Conservation (phyloP, 108 stramenopile species). For the Nitzschia sp. region DNA sequence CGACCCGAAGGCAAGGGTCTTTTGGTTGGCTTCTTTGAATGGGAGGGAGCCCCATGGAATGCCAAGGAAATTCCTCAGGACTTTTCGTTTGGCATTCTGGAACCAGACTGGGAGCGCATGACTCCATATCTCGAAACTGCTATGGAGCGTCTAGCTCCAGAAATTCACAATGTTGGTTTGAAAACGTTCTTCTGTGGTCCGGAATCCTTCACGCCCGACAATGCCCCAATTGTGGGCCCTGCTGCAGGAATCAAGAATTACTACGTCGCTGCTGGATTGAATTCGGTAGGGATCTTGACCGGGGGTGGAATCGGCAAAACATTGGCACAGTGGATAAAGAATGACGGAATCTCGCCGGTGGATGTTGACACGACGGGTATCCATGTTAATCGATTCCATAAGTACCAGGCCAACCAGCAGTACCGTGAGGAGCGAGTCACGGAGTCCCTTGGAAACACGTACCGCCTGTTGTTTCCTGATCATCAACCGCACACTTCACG, state of each 20-base stretch:
- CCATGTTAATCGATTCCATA: conserved; percentile 60
- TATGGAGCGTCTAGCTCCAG: conserved; percentile 56
- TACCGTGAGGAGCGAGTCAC: conserved; percentile 55
- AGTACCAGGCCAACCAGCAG: conserved; percentile 50
- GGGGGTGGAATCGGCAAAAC: conserved; percentile 67
- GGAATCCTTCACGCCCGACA: conserved; percentile 72
- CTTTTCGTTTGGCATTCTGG: conserved; percentile 68
- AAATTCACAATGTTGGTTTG: conserved; percentile 49
- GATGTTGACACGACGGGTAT: conserved; percentile 66
- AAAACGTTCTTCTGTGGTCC: conserved; percentile 86
- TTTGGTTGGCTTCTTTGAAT: conserved; percentile 82
- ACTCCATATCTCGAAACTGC: conserved; percentile 69
- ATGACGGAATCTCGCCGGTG: conserved; percentile 42
- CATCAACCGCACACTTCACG: conserved; percentile 51
- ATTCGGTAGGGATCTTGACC: conserved; percentile 77
- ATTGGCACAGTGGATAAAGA: conserved; percentile 57
- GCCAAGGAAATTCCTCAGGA: conserved; percentile 41
- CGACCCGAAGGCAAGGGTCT: conserved; percentile 79
- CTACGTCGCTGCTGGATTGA: conserved; percentile 77
- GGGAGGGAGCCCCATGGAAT: conserved; percentile 68
- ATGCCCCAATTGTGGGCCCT: conserved; percentile 58
- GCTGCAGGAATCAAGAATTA: conserved; percentile 59
- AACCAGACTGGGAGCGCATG: conserved; percentile 84
- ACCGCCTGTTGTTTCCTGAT: conserved; percentile 68
- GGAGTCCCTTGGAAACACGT: conserved; percentile 71